Conservation (phyloP, 208 protist genomes). For the Leishmania mexicana region DNA sequence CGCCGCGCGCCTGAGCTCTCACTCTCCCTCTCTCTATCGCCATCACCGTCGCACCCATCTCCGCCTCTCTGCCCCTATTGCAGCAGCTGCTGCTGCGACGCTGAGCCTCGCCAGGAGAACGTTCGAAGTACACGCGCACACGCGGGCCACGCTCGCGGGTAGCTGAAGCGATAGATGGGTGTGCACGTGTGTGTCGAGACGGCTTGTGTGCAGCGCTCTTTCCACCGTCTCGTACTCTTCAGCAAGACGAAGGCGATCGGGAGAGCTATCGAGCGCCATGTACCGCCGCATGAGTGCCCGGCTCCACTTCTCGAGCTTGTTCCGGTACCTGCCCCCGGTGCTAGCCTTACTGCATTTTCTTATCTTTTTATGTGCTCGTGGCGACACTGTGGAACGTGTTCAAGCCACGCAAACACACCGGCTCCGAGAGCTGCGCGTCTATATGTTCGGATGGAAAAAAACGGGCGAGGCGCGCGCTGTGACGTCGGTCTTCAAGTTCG, state of each 20-base stretch:
- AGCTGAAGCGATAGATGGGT: not conserved
- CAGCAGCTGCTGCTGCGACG: no score
- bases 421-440: slow-evolving; percentile 28
- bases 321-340: slow-evolving; percentile 24
- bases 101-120: no score
- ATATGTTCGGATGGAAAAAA: slow-evolving; percentile 44
- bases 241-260: not conserved
- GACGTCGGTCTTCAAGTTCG: slow-evolving; percentile 26
- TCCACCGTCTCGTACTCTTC: not conserved
- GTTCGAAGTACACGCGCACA: not conserved
- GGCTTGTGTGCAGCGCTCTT: not conserved
- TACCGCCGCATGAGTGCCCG: slow-evolving; percentile 24
- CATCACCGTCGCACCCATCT: not conserved
- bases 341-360: slow-evolving; percentile 29
- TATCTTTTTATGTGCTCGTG: slow-evolving; percentile 39
- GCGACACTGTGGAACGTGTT: slow-evolving; percentile 46
- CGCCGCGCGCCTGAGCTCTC: not conserved
- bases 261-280: not conserved
- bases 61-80: not conserved
- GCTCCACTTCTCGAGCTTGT: slow-evolving; percentile 16
- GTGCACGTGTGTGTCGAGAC: not conserved
- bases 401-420: slow-evolving; percentile 13
- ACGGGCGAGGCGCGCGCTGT: slow-evolving; percentile 29
- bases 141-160: not conserved
- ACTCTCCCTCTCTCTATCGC: not conserved